Evolutionary conservation across 2,329 filamentous ascomycete genomes (phyloP), one percentile per base, ranked within the genome.

Genomic region (Monilinia fructicola): DNA sequence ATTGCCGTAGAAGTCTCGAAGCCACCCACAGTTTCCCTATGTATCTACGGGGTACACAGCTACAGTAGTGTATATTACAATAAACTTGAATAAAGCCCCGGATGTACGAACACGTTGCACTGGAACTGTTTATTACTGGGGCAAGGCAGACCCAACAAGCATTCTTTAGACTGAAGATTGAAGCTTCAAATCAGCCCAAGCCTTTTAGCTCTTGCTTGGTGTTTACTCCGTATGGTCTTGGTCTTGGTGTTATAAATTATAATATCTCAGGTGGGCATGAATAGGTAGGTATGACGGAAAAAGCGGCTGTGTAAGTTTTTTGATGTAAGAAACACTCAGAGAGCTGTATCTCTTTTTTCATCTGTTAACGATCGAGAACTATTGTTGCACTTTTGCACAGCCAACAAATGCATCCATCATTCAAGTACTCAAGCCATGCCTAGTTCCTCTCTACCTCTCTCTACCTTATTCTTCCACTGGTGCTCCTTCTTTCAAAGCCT

Each of bases 91-190:
- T 26, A 40, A 28, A 53, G 46, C 44, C 40, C 35, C n/a, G 23
- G 28, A 38, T 28, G 35, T 35, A 48, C 42, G 46, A 59, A n/a
- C 42, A 46, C 44, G 31, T 35, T 35, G 3, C 31, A 35, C 44
- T 7, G 18, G 21, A 46, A 46, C 56, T 18, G n/a, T 62, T 60
- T 53, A 62, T 35, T 5, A 35, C 46, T 62, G 46, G 59, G 38
- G 35, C 60, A 64, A 54, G 60, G 60, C 60, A 64, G 60, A 64
- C 18, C 60, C 31, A 35, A 5, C 31, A 54, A 64, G 38, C 46
- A 64, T 54, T 62, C 26, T 60, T 54, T 54, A 5, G 11, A 44
- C 12, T 18, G 14, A 16, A 44, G 7, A 40, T 26, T 64, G 16
- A 23, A 64, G 38, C 50, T 54, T 64, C 31, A 35, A 64, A 28